These are phyloP conservation scores for Mycena amicta DNA, from an alignment of 768 basidiomycete species.

Conservation along the genomic window DNA sequence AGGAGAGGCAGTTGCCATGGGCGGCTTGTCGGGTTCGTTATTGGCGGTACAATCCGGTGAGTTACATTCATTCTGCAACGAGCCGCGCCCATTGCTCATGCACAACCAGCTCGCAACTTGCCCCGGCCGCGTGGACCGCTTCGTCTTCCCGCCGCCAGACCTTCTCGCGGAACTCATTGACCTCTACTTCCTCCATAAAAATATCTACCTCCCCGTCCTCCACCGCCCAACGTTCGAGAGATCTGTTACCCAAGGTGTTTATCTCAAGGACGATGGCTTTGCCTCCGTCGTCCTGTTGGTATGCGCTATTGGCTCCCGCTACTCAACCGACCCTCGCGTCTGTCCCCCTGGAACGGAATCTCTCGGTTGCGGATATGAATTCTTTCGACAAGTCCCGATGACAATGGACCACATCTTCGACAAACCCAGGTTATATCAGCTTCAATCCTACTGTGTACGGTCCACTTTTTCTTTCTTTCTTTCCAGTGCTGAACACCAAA, in stretches of 20 bases:
- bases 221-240: conserved; percentile 52
- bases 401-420: not conserved
- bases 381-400: not conserved
- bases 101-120: not conserved
- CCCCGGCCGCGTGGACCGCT: not conserved
- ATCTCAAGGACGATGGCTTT: conserved; percentile 42
- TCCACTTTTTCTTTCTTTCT: not conserved
- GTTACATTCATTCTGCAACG: not conserved
- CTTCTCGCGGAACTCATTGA: conserved; percentile 46
- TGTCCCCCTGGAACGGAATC: conserved; percentile 33
- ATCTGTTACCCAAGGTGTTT: conserved; percentile 36
- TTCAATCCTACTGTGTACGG: not conserved
- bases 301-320: conserved; percentile 37
- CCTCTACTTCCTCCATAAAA: conserved; percentile 47
- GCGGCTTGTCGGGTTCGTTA: not conserved
- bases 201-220: conserved; percentile 47
- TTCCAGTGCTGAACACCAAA: not conserved
- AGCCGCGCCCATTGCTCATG: not conserved
- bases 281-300: conserved; percentile 40
- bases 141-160: conserved; percentile 35
- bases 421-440: not conserved
- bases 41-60: not conserved
- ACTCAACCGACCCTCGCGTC: conserved; percentile 40
- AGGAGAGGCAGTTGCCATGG: not conserved
- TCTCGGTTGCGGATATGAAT: not conserved